phyloP scores from a whole-genome alignment of 257 asterid species.

The Salvia splendens region DNA sequence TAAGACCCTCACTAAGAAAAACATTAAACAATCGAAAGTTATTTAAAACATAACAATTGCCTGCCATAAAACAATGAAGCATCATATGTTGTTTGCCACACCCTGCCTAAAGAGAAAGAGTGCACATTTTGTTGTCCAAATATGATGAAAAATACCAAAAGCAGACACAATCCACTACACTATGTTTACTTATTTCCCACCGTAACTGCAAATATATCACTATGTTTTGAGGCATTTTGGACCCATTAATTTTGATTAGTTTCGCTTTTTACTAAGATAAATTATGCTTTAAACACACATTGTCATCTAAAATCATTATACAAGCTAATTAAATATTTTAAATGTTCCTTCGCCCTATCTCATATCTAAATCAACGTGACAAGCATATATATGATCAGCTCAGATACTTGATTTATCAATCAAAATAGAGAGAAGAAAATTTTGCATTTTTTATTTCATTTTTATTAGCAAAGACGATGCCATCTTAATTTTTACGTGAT shows the following conservation, averaged over 20 bases:
- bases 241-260: neutral
- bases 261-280: neutral
- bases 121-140: constrained; percentile 4
- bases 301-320: no score
- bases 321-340: no score
- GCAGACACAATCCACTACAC: constrained; percentile 23
- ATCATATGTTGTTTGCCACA: constrained; percentile 30
- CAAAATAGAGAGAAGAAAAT: no score
- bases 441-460: no score
- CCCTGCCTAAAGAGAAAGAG: constrained; percentile 11
- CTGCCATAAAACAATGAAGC: neutral
- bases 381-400: no score
- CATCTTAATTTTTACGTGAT: no score
- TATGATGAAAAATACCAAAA: constrained; percentile 6
- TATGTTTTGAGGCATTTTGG: constrained; percentile 14
- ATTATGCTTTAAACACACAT: no score
- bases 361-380: no score
- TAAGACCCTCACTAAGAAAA: neutral
- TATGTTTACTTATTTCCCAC: neutral
- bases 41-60: neutral
- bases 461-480: no score
- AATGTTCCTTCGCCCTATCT: no score
- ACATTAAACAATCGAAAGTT: neutral
- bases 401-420: no score
- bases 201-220: neutral